phyloP scores from a whole-genome alignment of 495 filamentous ascomycete genomes.

The Ramalina intermedia region DNA sequence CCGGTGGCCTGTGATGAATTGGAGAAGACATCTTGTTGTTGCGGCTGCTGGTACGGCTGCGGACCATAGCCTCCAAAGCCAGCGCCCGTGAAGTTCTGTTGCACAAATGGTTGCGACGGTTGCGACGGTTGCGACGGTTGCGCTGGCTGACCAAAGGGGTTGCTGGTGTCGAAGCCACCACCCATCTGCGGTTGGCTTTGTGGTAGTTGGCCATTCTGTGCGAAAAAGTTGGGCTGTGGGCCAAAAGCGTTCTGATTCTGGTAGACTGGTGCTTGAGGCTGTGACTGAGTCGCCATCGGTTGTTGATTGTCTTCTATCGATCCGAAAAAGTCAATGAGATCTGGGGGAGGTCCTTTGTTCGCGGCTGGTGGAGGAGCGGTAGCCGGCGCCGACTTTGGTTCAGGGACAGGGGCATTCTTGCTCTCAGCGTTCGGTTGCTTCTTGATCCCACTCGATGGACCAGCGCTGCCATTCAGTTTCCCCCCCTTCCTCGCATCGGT shows the following conservation, averaged over 20 bases:
- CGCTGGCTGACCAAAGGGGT: conserved; percentile 38
- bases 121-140: conserved; percentile 25
- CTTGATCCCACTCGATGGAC: conserved; percentile 11
- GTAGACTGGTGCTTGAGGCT: conserved; percentile 28
- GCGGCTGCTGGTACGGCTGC: conserved; percentile 36
- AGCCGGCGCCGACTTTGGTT: conserved; percentile 16
- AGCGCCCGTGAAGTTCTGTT: conserved; percentile 55
- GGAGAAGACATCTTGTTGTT: conserved; percentile 34
- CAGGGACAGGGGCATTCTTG: conserved; percentile 13
- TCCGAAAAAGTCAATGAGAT: conserved; percentile 97
- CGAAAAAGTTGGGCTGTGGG: conserved; percentile 22
- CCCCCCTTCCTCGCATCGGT: conserved; percentile 65
- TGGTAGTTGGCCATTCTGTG: conserved; percentile 17
- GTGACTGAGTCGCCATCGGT: conserved; percentile 39
- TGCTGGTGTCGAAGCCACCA: conserved; percentile 21
- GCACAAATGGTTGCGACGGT: conserved; percentile 15
- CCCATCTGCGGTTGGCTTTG: conserved; percentile 31
- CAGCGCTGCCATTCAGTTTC: conserved; percentile 14
- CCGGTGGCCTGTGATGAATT: conserved; percentile 46
- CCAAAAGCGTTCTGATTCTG: conserved; percentile 22
- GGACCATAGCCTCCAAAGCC: conserved; percentile 80
- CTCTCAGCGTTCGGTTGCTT: conserved; percentile 16
- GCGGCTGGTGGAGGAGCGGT: conserved; percentile 14
- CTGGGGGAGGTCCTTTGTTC: conserved; percentile 51
- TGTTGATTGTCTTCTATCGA: conserved; percentile 91